Base-by-base conservation (phyloP, 179 eudicot species). In the Vitellaria paradoxa region DNA sequence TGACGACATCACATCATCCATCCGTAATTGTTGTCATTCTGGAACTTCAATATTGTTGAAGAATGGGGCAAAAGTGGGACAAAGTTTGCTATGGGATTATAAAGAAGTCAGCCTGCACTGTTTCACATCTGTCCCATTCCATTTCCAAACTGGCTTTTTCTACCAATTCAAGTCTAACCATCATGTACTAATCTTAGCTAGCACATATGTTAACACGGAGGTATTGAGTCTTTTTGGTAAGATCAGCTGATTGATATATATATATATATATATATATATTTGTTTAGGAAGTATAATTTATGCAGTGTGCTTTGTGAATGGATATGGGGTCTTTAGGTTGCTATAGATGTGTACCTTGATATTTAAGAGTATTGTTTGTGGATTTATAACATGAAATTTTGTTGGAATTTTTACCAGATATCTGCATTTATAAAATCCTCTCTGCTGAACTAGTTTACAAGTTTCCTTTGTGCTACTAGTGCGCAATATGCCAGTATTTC, bases 371-470 rank as follows among this genome's bases (percentile, higher is more conserved):
- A 73, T 24, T 55, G 50, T 45, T 46, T 21, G 30, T 40, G 53
- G 70, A 23, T 68, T 74, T 46, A n/a, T 5, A 20, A 49, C 42
- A 67, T 14, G n/a, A 68, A 40, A 7, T 4, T 17, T 74, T 21
- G 10, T 72, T 57, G 70, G 76, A 72, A 64, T 23, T 20, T 71
- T 62, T 14, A 30, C 30, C 77, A 18, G 30, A 65, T 75, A 30
- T 40, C 13, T 40, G 20, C n/a, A 64, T 50, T 59, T 30, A 26
- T 12, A 66, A 17, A 65, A 52, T 30, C 42, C 20, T 42, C 26
- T 74, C 77, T 24, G 72, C 49, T 74, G 57, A 57, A 30, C 69
- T 68, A 79, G 62, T 65, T 59, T 60, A 79, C 78, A 67, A 12
- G 3, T 79, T 9, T 52, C 73, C 68, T 67, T 66, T 3, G 10